Percentiles rank a stretch among this genome's conserved stretches.
phyloP scores from a whole-genome alignment of 2,329 filamentous ascomycete genomes.

The Thelonectria olida region DNA sequence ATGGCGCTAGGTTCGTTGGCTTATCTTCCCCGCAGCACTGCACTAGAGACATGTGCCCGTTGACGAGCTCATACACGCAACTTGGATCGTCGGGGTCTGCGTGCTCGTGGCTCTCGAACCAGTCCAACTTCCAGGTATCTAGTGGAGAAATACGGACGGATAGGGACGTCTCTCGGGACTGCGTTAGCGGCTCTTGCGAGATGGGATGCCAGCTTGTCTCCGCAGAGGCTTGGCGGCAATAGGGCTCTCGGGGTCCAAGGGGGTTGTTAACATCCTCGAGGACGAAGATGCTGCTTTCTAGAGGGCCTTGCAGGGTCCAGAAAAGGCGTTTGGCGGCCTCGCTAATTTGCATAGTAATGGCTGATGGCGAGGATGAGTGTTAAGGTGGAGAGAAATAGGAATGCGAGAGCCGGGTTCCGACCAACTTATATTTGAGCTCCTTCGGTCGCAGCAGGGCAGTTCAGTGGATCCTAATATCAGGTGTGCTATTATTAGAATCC shows the following conservation, averaged over 20 bases:
- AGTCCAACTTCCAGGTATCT: background rate
- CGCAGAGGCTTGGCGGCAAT: constrained; percentile 2
- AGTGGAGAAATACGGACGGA: constrained; percentile 2
- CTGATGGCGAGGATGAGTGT: too few relatives aligned
- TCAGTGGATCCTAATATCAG: too few relatives aligned
- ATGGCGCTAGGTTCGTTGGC: background rate
- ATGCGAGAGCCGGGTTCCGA: too few relatives aligned
- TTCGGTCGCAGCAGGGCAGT: too few relatives aligned
- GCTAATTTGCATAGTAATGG: too few relatives aligned
- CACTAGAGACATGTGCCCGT: background rate
- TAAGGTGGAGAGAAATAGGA: too few relatives aligned
- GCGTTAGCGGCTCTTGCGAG: constrained; percentile 22
- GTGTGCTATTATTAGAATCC: too few relatives aligned
- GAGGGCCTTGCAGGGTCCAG: constrained; percentile 14
- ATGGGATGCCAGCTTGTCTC: constrained; percentile 20
- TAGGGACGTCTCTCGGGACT: background rate
- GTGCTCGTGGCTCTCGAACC: background rate
- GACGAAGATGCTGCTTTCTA: constrained; percentile 23
- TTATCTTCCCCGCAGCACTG: constrained; percentile 15
- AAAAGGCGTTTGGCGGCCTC: background rate
- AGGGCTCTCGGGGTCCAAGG: constrained; percentile 13
- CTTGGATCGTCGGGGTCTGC: background rate
- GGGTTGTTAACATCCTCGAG: constrained; percentile 10
- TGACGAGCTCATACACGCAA: background rate
- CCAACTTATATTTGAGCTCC: too few relatives aligned